phyloP scores from a whole-genome alignment of 345 rosid species.

The Corchorus olitorius region DNA sequence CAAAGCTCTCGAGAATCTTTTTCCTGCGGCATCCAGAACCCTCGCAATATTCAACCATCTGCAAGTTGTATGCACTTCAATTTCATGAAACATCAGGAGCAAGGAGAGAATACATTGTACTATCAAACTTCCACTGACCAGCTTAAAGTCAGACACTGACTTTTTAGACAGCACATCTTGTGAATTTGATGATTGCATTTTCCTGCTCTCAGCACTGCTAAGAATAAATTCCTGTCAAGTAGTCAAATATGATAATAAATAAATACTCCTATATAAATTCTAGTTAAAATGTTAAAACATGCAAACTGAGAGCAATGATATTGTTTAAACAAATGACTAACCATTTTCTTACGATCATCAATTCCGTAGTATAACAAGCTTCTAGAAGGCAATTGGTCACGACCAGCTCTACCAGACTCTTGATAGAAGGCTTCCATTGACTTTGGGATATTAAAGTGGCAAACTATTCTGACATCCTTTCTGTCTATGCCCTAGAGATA shows the following conservation, averaged over 20 bases:
- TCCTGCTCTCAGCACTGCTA: conserved; percentile 62
- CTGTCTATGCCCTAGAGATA: conserved; percentile 82
- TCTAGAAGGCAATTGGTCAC: conserved; percentile 82
- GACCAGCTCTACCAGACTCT: conserved; percentile 99
- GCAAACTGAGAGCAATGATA: conserved; percentile 14
- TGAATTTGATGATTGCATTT: conserved; percentile 53
- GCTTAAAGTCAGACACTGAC: conserved; percentile 65
- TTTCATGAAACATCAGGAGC: conserved; percentile 20
- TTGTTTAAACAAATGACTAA: conserved; percentile 29
- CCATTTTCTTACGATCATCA: conserved; percentile 90
- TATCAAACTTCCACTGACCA: conserved; percentile 43
- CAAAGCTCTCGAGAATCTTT: conserved; percentile 87
- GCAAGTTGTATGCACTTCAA: conserved; percentile 24
- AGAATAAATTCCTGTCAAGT: conserved; percentile 77
- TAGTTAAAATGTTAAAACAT: not conserved
- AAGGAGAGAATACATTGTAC: conserved; percentile 15
- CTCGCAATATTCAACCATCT: conserved; percentile 93
- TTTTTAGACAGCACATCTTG: conserved; percentile 49
- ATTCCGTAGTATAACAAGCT: conserved; percentile 91
- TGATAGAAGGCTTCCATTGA: conserved; percentile 98
- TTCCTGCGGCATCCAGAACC: conserved; percentile 89
- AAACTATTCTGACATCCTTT: conserved; percentile 93
- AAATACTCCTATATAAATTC: conserved; percentile 3
- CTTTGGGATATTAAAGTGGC: conserved; percentile 91
- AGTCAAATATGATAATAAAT: conserved; percentile 27